phyloP scores from a whole-genome alignment of 164 flowering plant genomes.

The Saururus chinensis region DNA sequence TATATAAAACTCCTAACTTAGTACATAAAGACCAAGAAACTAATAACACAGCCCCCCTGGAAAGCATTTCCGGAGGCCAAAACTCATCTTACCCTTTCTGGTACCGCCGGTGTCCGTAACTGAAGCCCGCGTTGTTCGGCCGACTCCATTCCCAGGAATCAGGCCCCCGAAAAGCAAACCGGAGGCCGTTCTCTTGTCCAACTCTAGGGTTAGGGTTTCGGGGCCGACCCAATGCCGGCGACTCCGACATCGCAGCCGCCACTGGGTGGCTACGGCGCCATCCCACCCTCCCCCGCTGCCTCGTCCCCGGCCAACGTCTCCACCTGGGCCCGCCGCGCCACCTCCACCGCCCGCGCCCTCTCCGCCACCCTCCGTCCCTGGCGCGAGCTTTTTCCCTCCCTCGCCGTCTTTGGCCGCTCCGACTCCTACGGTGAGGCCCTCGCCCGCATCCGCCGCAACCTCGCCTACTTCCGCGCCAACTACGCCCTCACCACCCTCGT shows the following conservation, averaged over 20 bases:
- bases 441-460: conserved; percentile 39
- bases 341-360: conserved; percentile 9
- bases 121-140: too few relatives aligned
- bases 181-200: background rate
- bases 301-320: background rate
- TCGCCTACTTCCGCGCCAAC: conserved; percentile 43
- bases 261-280: background rate
- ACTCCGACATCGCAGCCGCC: background rate
- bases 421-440: conserved; percentile 35
- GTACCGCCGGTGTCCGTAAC: too few relatives aligned
- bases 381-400: conserved; percentile 39
- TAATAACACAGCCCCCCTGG: too few relatives aligned
- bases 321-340: conserved; percentile 9
- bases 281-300: conserved; percentile 1
- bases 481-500: conserved; percentile 36
- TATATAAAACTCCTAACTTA: too few relatives aligned
- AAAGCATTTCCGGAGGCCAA: too few relatives aligned
- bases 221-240: background rate
- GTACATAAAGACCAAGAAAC: too few relatives aligned
- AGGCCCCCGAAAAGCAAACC: background rate
- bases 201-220: background rate
- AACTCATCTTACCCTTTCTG: too few relatives aligned
- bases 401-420: conserved; percentile 34
- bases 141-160: too few relatives aligned
- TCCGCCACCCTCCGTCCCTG: conserved; percentile 40